These are phyloP conservation scores for Citrullus amarus DNA, from an alignment of 306 rosid genomes.

Conservation along the genomic window DNA sequence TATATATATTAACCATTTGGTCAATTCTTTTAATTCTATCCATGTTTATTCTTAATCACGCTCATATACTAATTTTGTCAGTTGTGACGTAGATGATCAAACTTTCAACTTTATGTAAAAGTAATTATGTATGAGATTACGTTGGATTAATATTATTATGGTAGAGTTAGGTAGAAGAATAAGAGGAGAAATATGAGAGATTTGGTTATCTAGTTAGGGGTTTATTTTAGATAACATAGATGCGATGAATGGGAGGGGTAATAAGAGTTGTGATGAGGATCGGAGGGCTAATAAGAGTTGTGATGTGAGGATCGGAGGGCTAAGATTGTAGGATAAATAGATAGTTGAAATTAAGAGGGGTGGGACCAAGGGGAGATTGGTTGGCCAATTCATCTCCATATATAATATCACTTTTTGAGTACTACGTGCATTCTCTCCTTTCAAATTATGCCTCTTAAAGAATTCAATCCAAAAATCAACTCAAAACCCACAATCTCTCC, in stretches of 20 bases:
- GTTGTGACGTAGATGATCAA: no score
- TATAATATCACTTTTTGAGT: background rate
- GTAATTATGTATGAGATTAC: no score
- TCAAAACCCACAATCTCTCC: background rate
- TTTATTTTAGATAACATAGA: no score
- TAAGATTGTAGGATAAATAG: background rate
- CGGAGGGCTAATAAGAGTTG: background rate
- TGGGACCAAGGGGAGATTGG: background rate
- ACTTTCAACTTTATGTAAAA: no score
- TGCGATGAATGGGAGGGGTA: background rate
- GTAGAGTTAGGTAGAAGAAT: no score
- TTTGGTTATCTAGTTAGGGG: no score
- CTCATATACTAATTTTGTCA: no score
- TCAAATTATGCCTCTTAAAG: background rate
- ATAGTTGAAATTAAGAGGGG: background rate
- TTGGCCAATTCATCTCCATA: constrained; percentile 1
- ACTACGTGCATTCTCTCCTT: constrained; percentile 1
- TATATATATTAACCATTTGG: no score
- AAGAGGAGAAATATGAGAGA: no score
- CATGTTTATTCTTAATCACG: no score
- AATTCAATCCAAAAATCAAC: constrained; percentile 3
- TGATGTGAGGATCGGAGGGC: background rate
- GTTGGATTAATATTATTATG: no score
- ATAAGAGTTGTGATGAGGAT: background rate
- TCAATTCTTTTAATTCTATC: no score